Evolutionary conservation across 352 stramenopile species (phyloP), one percentile per base, ranked within the genome.

Genomic region (Phytophthora pisi): DNA sequence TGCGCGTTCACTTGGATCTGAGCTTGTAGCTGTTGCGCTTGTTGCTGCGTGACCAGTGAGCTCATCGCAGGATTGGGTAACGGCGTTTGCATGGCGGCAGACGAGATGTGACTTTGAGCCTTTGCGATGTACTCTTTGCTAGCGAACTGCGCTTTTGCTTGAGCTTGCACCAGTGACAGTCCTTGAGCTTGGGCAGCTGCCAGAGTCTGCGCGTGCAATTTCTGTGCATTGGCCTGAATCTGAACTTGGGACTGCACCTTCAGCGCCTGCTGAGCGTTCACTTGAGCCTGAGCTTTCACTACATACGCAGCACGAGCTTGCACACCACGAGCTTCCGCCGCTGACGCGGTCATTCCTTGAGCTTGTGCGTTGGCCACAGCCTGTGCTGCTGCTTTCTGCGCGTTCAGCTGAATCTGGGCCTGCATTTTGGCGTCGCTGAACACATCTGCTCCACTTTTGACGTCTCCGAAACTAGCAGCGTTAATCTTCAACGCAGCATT

Each of bases 101-200:
- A 86, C n/a, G 85, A 89, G 11, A 93, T 81, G 16, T 95, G 86
- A 52, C 82, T 93, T 53, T 96, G 85, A 1, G 88, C 88, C 70
- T 97, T 97, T 1, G 88, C 84, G 13, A 97, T 95, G 64, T 97
- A 97, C 43, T 97, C 88, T 56, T 96, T 96, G 66, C 88, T 96
- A 24, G 86, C 88, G 51, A 92, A 90, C 53, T 96, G 88, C 9
- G 88, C 89, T 49, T 95, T 95, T 2, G 87, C 86, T 42, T 97
- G 89, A 8, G 89, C 89, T 70, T 96, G 88, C 15, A 93, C 85
- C 18, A 95, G 73, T 30, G 89, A 95, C 2, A 97, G 64, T 1
- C 89, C 89, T 72, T 97, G 89, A 0, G 87, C 87, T 64, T 97
- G 88, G 2, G 89, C 89, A 30, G 85, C 86, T 8, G 88, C 86